A percentile compares a stretch with the other conserved stretches of the same genome.
Evolutionary conservation across 2,329 filamentous ascomycete species (phyloP).

Genomic region (Phialophora verrucosa): DNA sequence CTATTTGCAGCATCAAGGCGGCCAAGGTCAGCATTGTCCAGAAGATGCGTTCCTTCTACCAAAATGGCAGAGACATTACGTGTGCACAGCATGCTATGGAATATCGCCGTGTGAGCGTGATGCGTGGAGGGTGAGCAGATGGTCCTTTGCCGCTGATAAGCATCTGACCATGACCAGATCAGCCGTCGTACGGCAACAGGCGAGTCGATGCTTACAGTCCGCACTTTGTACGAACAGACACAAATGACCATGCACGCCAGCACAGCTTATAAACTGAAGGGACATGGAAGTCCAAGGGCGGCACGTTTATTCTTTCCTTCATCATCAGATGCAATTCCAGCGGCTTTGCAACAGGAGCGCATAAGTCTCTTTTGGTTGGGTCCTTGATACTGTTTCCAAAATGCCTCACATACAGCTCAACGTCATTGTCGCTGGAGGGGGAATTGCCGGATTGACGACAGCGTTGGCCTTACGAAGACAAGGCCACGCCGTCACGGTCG

Average conservation of each 20-base stretch:
- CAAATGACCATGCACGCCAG: background rate
- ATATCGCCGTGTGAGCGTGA: background rate
- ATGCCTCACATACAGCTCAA: conserved; percentile 8
- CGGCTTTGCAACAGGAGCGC: background rate
- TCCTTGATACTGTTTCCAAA: background rate
- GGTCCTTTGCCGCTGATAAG: background rate
- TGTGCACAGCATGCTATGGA: background rate
- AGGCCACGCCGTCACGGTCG: conserved; percentile 55
- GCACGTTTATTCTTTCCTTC: background rate
- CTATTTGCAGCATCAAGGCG: background rate
- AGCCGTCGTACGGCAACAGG: background rate
- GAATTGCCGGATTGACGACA: conserved; percentile 45
- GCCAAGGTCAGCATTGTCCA: background rate
- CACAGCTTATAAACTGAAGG: background rate
- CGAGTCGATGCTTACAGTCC: background rate
- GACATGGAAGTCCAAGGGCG: background rate
- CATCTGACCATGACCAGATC: background rate
- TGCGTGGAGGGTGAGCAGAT: background rate
- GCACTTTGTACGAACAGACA: background rate
- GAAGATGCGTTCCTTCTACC: background rate
- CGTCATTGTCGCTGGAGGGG: conserved; percentile 42
- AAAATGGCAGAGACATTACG: background rate
- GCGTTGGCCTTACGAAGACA: conserved; percentile 59
- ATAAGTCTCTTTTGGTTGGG: background rate
- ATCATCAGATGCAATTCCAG: background rate